Conservation (phyloP, 495 filamentous ascomycete genomes). For the Pseudevernia furfuracea region DNA sequence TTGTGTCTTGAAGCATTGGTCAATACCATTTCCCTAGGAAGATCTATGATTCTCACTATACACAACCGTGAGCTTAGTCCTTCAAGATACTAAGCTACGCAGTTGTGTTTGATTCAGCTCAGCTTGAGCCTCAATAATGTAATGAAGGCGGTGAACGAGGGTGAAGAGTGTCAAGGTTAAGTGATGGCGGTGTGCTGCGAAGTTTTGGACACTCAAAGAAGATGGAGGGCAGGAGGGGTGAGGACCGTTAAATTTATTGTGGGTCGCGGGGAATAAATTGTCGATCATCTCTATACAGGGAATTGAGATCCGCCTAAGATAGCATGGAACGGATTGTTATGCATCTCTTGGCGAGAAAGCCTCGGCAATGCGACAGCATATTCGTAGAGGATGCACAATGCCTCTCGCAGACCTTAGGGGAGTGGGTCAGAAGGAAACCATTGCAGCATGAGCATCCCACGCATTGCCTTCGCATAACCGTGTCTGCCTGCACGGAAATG, state of each 20-base stretch:
- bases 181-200: not conserved
- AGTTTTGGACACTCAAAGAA: not conserved
- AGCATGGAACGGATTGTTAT: too few relatives aligned
- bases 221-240: not conserved
- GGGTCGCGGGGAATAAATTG: not conserved
- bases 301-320: too few relatives aligned
- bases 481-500: too few relatives aligned
- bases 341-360: too few relatives aligned
- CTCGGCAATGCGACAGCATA: too few relatives aligned
- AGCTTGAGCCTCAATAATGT: not conserved
- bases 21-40: slow-evolving; percentile 45
- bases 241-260: not conserved
- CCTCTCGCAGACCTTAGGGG: too few relatives aligned
- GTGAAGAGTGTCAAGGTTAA: not conserved
- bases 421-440: too few relatives aligned
- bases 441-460: too few relatives aligned
- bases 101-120: slow-evolving; percentile 7
- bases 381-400: too few relatives aligned
- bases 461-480: too few relatives aligned
- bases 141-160: not conserved
- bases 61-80: slow-evolving; percentile 25
- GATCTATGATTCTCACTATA: slow-evolving; percentile 44
- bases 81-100: slow-evolving; percentile 18
- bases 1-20: slow-evolving; percentile 42
- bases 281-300: too few relatives aligned